phyloP scores from a whole-genome alignment of 2,329 filamentous ascomycete species.

The Phoma sp. region DNA sequence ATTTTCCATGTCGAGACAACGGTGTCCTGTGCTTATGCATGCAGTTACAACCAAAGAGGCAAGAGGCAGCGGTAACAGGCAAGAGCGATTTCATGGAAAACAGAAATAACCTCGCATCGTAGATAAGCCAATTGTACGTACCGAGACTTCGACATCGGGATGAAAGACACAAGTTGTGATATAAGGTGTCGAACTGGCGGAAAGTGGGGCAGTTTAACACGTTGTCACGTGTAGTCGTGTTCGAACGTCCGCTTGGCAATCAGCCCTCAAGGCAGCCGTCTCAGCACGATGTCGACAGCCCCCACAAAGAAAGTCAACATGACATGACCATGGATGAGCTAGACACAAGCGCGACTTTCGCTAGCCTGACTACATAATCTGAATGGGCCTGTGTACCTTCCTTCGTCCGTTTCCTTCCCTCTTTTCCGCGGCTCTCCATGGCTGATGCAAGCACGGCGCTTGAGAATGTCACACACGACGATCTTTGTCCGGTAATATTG shows the following conservation, averaged over 20 bases:
- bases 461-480: slow-evolving; percentile 48
- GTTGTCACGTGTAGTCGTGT: slow-evolving; percentile 6
- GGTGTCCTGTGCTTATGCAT: too few relatives aligned
- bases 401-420: neutral
- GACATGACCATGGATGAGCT: neutral
- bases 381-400: neutral
- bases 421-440: slow-evolving; percentile 14
- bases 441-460: slow-evolving; percentile 12
- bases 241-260: neutral
- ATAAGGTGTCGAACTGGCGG: neutral
- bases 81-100: too few relatives aligned
- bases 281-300: neutral
- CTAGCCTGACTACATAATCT: neutral
- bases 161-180: too few relatives aligned
- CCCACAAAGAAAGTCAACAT: neutral
- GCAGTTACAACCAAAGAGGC: too few relatives aligned
- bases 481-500: slow-evolving; percentile 49
- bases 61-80: neutral
- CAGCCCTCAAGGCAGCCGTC: slow-evolving; percentile 5
- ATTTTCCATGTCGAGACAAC: too few relatives aligned
- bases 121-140: too few relatives aligned
- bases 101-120: too few relatives aligned
- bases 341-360: neutral
- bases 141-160: too few relatives aligned
- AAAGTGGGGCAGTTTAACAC: neutral